A percentile compares a stretch with the other conserved stretches of the same genome.
Conservation (phyloP, 768 basidiomycete species). For the Tricholoma saponaceum region DNA sequence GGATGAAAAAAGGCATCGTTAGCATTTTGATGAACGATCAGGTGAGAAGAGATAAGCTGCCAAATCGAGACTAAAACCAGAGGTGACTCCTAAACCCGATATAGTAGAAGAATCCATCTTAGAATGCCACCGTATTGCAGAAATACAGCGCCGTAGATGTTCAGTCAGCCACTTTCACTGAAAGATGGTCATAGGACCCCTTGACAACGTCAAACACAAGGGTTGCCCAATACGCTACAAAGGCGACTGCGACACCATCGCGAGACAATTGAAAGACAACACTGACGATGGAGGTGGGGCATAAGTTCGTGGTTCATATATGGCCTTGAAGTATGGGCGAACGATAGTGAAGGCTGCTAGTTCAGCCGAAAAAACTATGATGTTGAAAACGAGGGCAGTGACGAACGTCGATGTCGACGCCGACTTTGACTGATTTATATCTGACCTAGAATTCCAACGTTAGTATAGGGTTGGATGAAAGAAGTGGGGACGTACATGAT, state of each 20-base stretch:
- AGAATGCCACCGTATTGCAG: not conserved
- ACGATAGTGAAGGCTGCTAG: constrained; percentile 77
- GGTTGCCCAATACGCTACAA: not conserved
- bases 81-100: not conserved
- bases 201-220: not conserved
- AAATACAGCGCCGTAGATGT: not conserved
- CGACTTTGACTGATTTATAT: constrained; percentile 36
- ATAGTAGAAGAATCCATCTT: not conserved
- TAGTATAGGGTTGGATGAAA: not conserved
- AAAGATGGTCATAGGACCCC: not conserved
- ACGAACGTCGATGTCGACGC: constrained; percentile 78
- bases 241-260: not conserved
- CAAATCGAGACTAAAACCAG: too few relatives aligned
- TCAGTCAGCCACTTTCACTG: not conserved
- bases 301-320: constrained; percentile 88
- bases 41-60: not conserved
- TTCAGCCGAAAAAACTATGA: constrained; percentile 65
- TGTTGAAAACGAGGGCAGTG: constrained; percentile 84
- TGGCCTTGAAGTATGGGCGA: constrained; percentile 78
- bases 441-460: constrained; percentile 28
- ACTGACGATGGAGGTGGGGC: constrained; percentile 40
- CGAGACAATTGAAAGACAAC: not conserved
- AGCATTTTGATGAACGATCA: not conserved
- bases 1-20: not conserved
- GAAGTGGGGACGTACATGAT: constrained; percentile 17